Base-by-base conservation (phyloP, 768 basidiomycete genomes). In the Tylopilus balloui region DNA sequence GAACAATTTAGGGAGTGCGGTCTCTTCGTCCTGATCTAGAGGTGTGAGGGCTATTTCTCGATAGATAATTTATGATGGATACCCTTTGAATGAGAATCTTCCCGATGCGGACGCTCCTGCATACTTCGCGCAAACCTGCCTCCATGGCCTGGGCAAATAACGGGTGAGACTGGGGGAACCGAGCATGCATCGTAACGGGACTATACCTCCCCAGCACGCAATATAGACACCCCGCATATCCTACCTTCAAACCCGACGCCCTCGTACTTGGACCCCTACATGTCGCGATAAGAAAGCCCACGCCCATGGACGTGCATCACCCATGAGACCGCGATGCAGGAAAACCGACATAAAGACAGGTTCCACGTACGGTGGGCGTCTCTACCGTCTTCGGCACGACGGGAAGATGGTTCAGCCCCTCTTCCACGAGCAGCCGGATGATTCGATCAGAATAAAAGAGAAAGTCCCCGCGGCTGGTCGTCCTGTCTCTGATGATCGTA, bases 1-100 rank as follows among this genome's bases (percentile, higher is more conserved):
- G 69, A 95, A 99, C 17, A 99, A 75, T 69, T 98, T 97, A 0
- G 96, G 88, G 48, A 84, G 77, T 1, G 89, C 79, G 0, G 95
- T 99, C 62, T 94, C 92, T 67, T 98, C 96, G 61, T 99, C 94
- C 89, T 95, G 57, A 12, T 48, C 21, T 15, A 42, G 19, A 15
- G 25, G 34, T 25, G 36, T 54, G 31, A 48, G n/a, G n/a, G 47
- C 31, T 19, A 15, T 21, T 42, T 37, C 15, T 28, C 14, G 31
- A 46, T n/a, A 34, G 40, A 17, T 23, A 43, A 21, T 27, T 4
- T 10, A 38, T 20, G n/a, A 14, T 21, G 62, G 79, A 54, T 68
- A 92, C 92, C 65, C 95, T 71, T 71, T 99, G 95, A 53, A 99
- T 99, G 41, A 99, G 75, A 61, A 99, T 98, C 74, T 99, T 99